These are phyloP conservation scores for Nadsonia commutata DNA, from an alignment of 1,139 yeast genomes.

Conservation along the genomic window DNA sequence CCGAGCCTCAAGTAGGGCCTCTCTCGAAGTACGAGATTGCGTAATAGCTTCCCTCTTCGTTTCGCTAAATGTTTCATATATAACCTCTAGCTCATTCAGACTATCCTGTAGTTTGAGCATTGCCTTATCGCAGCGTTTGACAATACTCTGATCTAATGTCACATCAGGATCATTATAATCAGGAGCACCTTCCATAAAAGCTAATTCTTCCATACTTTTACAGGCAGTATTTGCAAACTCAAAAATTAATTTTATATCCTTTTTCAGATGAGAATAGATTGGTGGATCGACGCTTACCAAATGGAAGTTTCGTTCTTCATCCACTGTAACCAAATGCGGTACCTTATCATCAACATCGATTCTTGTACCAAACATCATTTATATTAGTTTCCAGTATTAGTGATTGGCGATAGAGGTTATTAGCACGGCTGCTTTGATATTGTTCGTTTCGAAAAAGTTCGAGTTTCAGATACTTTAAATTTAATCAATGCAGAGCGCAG, in stretches of 20 bases:
- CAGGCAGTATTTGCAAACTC: neutral
- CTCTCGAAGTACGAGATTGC: neutral
- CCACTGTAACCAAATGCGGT: neutral
- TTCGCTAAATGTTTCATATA: neutral
- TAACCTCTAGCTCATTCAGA: neutral
- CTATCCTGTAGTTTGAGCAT: neutral
- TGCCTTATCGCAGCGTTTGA: neutral
- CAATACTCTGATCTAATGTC: neutral
- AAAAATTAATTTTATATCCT: neutral
- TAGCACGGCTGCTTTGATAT: too few species aligned
- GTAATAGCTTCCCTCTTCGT: neutral
- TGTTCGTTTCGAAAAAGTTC: too few species aligned
- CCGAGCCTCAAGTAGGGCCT: too few species aligned
- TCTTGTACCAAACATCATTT: too few species aligned
- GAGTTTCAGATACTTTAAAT: too few species aligned
- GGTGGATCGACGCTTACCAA: neutral
- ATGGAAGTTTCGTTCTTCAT: neutral
- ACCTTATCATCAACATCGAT: too few species aligned
- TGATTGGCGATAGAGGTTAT: too few species aligned
- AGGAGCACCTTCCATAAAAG: neutral
- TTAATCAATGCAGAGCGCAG: too few species aligned
- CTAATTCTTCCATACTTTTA: neutral
- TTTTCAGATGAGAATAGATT: neutral
- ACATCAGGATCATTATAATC: neutral
- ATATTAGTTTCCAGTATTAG: too few species aligned